Percentiles rank a stretch among this genome's conserved stretches.
Evolutionary conservation across 768 basidiomycete species (phyloP).

Genomic region (Kwoniella dendrophila): DNA sequence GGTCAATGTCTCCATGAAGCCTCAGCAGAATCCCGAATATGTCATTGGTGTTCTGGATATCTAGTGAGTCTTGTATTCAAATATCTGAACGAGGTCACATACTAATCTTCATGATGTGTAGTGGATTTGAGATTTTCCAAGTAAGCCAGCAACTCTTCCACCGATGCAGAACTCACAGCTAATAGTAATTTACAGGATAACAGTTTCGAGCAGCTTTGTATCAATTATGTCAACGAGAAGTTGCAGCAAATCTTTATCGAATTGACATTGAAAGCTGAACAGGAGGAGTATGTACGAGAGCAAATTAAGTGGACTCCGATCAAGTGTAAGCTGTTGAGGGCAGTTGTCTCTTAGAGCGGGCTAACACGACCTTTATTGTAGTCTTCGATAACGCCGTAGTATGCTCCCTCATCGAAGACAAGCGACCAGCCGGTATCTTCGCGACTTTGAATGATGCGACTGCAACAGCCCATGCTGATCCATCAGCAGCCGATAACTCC

Average conservation of each 20-base stretch:
- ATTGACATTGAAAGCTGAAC: conserved; percentile 96
- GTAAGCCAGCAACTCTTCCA: conserved; percentile 1
- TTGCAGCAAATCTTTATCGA: conserved; percentile 99
- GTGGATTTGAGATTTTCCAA: conserved; percentile 93
- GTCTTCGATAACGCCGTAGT: conserved; percentile 66
- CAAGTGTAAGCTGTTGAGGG: conserved; percentile 65
- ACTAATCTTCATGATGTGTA: conserved; percentile 20
- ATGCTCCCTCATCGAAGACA: conserved; percentile 96
- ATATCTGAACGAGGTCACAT: neutral
- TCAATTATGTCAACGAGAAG: conserved; percentile 99
- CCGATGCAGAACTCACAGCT: neutral
- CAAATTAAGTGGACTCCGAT: conserved; percentile 99
- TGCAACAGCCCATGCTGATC: conserved; percentile 97
- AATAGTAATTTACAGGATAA: conserved; percentile 40
- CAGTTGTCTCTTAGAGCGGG: neutral
- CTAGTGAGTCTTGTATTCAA: conserved; percentile 60
- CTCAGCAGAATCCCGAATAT: conserved; percentile 70
- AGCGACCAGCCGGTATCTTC: conserved; percentile 93
- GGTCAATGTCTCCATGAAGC: conserved; percentile 94
- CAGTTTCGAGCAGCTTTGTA: conserved; percentile 76
- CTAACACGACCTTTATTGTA: conserved; percentile 21
- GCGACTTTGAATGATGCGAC: conserved; percentile 98
- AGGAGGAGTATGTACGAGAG: conserved; percentile 97
- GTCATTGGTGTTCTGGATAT: conserved; percentile 97
- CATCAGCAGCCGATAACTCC: conserved; percentile 91